Conservation (phyloP, 306 rosid species). For the Cucurbita maxima region DNA sequence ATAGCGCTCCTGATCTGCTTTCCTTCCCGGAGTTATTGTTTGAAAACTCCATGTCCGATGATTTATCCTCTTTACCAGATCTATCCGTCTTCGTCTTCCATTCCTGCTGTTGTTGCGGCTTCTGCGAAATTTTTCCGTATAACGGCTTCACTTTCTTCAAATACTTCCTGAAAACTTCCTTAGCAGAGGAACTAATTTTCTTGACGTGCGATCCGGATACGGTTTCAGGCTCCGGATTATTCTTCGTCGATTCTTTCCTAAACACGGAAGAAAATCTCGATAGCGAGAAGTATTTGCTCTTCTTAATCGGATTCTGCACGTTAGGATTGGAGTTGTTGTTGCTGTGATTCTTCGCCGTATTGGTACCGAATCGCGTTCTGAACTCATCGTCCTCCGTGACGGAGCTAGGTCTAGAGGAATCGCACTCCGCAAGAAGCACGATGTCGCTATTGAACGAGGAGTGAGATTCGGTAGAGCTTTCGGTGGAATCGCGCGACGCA, state of each 20-base stretch:
- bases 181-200: slow-evolving; percentile 47
- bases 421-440: slow-evolving; percentile 36
- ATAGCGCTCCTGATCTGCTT: slow-evolving; percentile 17
- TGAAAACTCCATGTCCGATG: background rate
- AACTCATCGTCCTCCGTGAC: slow-evolving; percentile 42
- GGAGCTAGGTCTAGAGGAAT: slow-evolving; percentile 70
- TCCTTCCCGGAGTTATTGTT: slow-evolving; percentile 11
- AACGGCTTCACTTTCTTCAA: slow-evolving; percentile 76
- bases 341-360: background rate
- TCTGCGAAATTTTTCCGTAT: slow-evolving; percentile 27
- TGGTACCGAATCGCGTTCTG: slow-evolving; percentile 24
- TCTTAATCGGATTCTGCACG: slow-evolving; percentile 24
- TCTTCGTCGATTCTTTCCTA: slow-evolving; percentile 23
- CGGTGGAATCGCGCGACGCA: slow-evolving; percentile 73
- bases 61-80: slow-evolving; percentile 10
- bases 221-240: slow-evolving; percentile 4
- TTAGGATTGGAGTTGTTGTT: background rate
- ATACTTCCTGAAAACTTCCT: slow-evolving; percentile 65
- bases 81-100: slow-evolving; percentile 24
- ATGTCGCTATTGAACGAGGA: slow-evolving; percentile 47
- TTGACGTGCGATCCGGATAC: slow-evolving; percentile 32
- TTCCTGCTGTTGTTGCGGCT: slow-evolving; percentile 1
- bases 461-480: slow-evolving; percentile 57
- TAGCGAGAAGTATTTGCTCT: slow-evolving; percentile 54
- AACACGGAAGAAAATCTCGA: slow-evolving; percentile 80